Evolutionary conservation across 352 stramenopile genomes (phyloP), one percentile per base, ranked within the genome.

Genomic region (Phytophthora pinifolia): DNA sequence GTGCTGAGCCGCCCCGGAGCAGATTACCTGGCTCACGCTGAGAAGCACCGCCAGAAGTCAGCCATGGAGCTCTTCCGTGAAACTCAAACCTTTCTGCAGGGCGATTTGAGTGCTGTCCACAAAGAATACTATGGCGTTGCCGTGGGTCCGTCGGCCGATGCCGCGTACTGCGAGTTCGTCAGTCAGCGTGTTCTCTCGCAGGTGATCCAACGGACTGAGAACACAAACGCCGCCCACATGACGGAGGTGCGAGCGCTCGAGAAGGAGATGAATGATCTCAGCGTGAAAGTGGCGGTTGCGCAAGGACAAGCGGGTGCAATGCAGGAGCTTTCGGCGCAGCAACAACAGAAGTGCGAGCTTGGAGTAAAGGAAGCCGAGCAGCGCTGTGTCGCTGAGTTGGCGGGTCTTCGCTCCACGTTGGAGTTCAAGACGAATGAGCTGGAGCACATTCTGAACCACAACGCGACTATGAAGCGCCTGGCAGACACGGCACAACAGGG

Each of bases 341-440:
- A 92, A 47, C 74, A 88, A 27, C 79, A 91, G 39, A 93, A 92
- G 54, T 87, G 75, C 52, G 77, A 92, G 51, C 59, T 79, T 6
- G 88, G 67, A 42, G 70, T 93, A 18, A 85, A 83, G 41, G 85
- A 94, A 47, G 76, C 77, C 13, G 83, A 93, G 50, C 75, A 88
- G 57, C 83, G 84, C 5, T 89, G 77, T 50, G 70, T 78, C 13
- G 75, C 71, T 18, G 81, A 94, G 55, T 69, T 93, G 33, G 52
- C 77, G 7, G 65, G 67, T 30, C 63, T 94, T 59, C 77, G 72
- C 12, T 79, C 83, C 22, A 85, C 78, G 29, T 55, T 94, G 25
- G 83, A 94, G 36, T 93, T 90, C 60, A 93, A 94, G 65, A 93
- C 82, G 13, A 88, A 92, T 55, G 83, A 94, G 59, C 62, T 94